Percentiles rank a stretch among this genome's conserved stretches.
These are phyloP conservation scores for Linum lewisii DNA, from an alignment of 345 rosid genomes.

Conservation along the genomic window DNA sequence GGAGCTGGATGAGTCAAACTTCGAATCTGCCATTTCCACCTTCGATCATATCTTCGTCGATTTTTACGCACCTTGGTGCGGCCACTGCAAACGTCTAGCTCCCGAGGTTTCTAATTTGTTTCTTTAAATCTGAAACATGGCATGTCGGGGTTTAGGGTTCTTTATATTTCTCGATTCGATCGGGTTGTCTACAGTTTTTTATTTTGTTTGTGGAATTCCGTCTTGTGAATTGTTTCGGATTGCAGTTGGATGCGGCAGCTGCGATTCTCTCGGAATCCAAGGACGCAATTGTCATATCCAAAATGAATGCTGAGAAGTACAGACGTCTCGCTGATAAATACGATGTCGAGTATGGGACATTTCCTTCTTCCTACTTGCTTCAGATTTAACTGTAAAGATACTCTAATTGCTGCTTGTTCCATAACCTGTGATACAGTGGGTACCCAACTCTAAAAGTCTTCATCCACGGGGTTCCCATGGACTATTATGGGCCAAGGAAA, in stretches of 20 bases:
- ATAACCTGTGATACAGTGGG: slow-evolving; percentile 36
- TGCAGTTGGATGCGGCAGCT: slow-evolving; percentile 89
- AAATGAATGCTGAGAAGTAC: slow-evolving; percentile 78
- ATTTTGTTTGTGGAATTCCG: not conserved
- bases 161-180: not conserved
- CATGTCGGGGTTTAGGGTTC: not conserved
- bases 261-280: slow-evolving; percentile 59
- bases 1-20: slow-evolving; percentile 78
- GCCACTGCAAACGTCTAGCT: slow-evolving; percentile 88
- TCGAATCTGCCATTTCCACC: slow-evolving; percentile 62
- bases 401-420: not conserved
- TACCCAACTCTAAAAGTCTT: slow-evolving; percentile 78
- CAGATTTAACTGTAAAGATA: not conserved
- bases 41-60: slow-evolving; percentile 71
- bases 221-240: not conserved
- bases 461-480: slow-evolving; percentile 71
- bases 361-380: not conserved
- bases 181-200: not conserved
- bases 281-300: slow-evolving; percentile 70
- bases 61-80: slow-evolving; percentile 98
- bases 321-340: slow-evolving; percentile 56
- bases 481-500: slow-evolving; percentile 83
- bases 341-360: slow-evolving; percentile 58
- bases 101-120: slow-evolving; percentile 49
- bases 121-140: not conserved